Base-by-base conservation (phyloP, 192 early-diverging fungal genomes). In the Obelidium mucronatum region DNA sequence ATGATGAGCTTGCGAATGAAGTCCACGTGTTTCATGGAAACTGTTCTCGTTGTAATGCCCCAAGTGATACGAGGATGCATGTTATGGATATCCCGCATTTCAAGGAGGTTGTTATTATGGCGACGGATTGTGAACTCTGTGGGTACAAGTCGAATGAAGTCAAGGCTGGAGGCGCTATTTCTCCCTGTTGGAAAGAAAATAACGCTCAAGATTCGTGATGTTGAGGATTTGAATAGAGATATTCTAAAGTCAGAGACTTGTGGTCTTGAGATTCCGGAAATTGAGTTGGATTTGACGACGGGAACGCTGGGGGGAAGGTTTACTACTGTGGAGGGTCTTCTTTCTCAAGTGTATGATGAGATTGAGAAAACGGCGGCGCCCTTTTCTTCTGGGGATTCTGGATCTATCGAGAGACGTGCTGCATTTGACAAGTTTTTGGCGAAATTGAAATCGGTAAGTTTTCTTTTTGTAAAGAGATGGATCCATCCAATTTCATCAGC, bases 121-220 rank as follows among this genome's bases (percentile, higher is more conserved):
- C 95, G 19, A 97, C 95, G 2, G 86, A 86, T 54, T 98, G 96
- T 83, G 94, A 97, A 52, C 26, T 51, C 30, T 98, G 96, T 79
- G 96, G 95, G 13, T 98, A 93, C 87, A 97, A 96, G 88, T 92
- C 89, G 59, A 98, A 97, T 80, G 96, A 98, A 82, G 95, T 98
- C 75, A 98, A 98, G 84, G 91, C 95, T 67, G 94, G 96, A 61
- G 95, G 96, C 17, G 87, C 94, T 24, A 92, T 98, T 68, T 86
- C 93, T 67, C 79, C 79, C 2, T 79, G n/a, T 87, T 74, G 96
- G 95, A 60, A 92, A 88, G 75, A 86, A 90, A 31, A 96, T 97
- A 61, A 94, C 89, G 4, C 89, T 98, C 39, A 90, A 85, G 54
- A 85, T 98, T 60, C 90, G 90, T 69, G 95, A 96, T 65, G 61